Evolutionary conservation across 2,329 filamentous ascomycete genomes (phyloP), one percentile per base, ranked within the genome.

Genomic region (Aspergillus calidoustus): DNA sequence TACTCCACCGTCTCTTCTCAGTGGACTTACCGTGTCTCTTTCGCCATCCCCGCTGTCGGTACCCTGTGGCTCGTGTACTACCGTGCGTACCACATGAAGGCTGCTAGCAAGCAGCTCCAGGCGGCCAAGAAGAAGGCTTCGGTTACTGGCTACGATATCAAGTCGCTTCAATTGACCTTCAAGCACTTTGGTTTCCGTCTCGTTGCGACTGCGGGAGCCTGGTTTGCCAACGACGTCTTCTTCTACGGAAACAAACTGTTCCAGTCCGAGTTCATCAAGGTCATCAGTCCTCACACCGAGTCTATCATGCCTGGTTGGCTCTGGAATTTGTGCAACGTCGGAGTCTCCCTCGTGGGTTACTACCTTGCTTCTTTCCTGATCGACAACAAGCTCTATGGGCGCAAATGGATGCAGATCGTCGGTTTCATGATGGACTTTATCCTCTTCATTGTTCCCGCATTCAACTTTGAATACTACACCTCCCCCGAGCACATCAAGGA

Each of bases 211-310:
- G 89, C 93, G 11, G 91, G 91, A 60, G 87, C 89, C 41, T 98
- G 94, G 94, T 98, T 94, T 79, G 91, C 89, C 81, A 98, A 98
- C 78, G 94, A 98, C 74, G 90, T 98, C 68, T 97, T 98, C 85
- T 98, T 98, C 84, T 98, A 98, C 82, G 94, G 94, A 70, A 97
- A 97, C 89, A 97, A 97, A 85, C 89, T 97, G 57, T 97, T 97
- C 86, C 93, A 97, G 81, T 87, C 86, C 65, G 87, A 94, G 75
- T 97, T 97, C 81, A 97, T 97, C 80, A 82, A 82, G 34, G 90
- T 95, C 73, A 89, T 97, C 68, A 91, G 89, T 58, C 84, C 87
- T 57, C 79, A 85, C 67, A 86, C 87, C 66, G 79, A 82, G 41
- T 92, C 91, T 7, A 86, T 97, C 75, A 91, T 97, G 87, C 89